Percentiles rank a stretch among this genome's conserved stretches.
These are phyloP conservation scores for Acacia acuminata DNA, from an alignment of 306 rosid genomes.

Conservation along the genomic window DNA sequence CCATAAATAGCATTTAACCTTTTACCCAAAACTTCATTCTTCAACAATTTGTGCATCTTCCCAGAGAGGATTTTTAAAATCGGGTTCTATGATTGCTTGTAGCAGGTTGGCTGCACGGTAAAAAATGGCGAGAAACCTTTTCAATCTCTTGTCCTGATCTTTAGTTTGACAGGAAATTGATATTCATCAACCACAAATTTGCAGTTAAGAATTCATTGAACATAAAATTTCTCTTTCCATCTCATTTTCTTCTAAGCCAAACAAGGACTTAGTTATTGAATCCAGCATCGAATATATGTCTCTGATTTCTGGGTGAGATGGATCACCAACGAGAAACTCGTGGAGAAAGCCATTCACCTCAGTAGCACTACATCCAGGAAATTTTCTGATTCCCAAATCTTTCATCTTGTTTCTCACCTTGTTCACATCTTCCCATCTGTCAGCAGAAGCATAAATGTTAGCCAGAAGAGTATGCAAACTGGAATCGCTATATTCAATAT, in stretches of 20 bases:
- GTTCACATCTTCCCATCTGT: slow-evolving; percentile 76
- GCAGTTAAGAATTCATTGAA: not conserved
- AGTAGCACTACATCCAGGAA: slow-evolving; percentile 64
- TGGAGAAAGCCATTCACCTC: slow-evolving; percentile 48
- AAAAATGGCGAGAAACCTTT: not conserved
- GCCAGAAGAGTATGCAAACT: slow-evolving; percentile 67
- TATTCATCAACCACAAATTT: not conserved
- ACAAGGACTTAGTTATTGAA: not conserved
- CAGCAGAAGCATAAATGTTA: slow-evolving; percentile 66
- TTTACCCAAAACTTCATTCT: not conserved
- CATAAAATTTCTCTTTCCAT: not conserved
- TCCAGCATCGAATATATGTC: slow-evolving; percentile 1
- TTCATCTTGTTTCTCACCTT: slow-evolving; percentile 71
- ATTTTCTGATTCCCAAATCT: slow-evolving; percentile 54
- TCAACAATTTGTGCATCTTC: not conserved
- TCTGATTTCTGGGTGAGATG: slow-evolving; percentile 4
- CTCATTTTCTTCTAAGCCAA: not conserved
- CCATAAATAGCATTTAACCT: not conserved
- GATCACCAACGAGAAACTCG: slow-evolving; percentile 2
- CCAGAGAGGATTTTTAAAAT: not conserved
- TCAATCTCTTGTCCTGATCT: not conserved
- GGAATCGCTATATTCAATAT: slow-evolving; percentile 55
- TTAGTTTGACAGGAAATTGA: not conserved
- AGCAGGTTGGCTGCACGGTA: not conserved
- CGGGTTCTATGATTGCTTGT: not conserved